Evolutionary conservation across 2,329 filamentous ascomycete genomes (phyloP), one percentile per base, ranked within the genome.

Genomic region (Apiospora koreana): DNA sequence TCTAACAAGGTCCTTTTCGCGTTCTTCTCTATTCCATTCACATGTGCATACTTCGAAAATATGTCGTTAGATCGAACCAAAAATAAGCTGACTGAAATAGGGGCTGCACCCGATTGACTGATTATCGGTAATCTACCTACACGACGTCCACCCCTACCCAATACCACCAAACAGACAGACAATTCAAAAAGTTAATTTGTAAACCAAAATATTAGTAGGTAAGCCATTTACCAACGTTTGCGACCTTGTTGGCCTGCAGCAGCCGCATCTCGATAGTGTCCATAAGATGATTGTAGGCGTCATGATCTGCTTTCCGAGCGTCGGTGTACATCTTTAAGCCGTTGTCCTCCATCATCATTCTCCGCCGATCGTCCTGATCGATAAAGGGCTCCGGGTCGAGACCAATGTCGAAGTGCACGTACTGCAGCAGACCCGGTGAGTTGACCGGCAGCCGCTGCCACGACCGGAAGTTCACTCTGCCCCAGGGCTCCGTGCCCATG

Each of bases 341-440:
- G 21, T 38, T n/a, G 23, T n/a, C 28, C 8, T 68, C 68, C 23
- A 25, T 38, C 3, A 69, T 54, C 42, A 66, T n/a, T 10, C 48
- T 41, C 5, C 68, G 41, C 4, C 25, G 21, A 14, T 54, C 23
- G 41, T 69, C 62, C 12, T 23, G 42, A 2, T 70, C 50, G 16
- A 70, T 54, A 54, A 50, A 70, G 6, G 50, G 31, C 18, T 43
- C 41, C 1, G 66, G 66, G 50, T 45, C 54, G 6, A 68, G 28
- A 2, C 54, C 69, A 21, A 70, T 68, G 9, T 70, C 46, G 35
- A 66, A 70, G 28, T 68, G 54, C 6, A 70, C 31, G 43, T 70
- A 70, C n/a, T 50, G 66, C 6, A 70, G 16, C 10, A 70, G 21
- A 18, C 54, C 38, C 41, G 18, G 46, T 46, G 25, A n/a, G 16